Conservation (phyloP, 768 basidiomycete species). For the Xanthoconium stramineum region DNA sequence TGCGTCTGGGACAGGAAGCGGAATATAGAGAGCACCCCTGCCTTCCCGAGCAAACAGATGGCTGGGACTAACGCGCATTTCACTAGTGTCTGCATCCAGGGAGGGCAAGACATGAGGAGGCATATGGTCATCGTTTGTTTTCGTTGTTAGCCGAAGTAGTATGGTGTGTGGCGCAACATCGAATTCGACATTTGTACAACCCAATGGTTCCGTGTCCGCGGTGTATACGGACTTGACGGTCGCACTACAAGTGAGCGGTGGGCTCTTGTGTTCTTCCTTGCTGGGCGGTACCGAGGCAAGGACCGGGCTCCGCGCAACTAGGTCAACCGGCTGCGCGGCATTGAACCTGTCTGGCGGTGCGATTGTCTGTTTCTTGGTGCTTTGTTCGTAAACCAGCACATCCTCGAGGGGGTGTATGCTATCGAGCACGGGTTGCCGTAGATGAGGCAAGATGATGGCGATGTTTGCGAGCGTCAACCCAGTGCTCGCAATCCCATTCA, state of each 20-base stretch:
- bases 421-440: slow-evolving; percentile 22
- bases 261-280: neutral
- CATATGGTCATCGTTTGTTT: neutral
- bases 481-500: slow-evolving; percentile 23
- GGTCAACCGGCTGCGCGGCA: neutral
- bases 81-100: neutral
- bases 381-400: neutral
- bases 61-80: neutral
- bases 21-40: slow-evolving; percentile 1
- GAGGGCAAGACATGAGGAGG: neutral
- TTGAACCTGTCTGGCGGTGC: neutral
- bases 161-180: neutral
- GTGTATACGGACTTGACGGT: neutral
- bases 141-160: neutral
- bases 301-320: neutral
- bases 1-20: slow-evolving; percentile 15
- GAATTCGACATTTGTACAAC: neutral
- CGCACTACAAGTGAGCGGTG: neutral
- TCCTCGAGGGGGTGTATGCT: slow-evolving; percentile 1
- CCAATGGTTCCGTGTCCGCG: neutral
- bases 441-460: slow-evolving; percentile 20
- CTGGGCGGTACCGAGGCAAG: neutral
- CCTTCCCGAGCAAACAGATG: neutral
- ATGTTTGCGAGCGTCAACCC: slow-evolving; percentile 26
- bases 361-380: neutral